A percentile compares a stretch with the other conserved stretches of the same genome.
phyloP scores from a whole-genome alignment of 169 alveolate genomes.

The Besnoitia besnoiti region DNA sequence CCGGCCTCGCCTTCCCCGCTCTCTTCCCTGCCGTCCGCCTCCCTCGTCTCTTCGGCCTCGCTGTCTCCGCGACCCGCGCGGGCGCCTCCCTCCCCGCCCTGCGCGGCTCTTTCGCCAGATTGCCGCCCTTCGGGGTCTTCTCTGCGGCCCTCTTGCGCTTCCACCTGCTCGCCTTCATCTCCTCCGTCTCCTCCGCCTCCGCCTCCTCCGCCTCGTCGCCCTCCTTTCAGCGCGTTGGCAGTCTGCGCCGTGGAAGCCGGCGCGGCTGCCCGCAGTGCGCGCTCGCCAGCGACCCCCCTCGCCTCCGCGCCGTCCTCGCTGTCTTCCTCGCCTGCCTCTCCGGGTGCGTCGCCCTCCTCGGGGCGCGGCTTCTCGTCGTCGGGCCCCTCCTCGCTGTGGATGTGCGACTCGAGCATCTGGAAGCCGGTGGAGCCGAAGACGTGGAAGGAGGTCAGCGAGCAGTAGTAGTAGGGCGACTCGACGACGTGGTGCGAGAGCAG shows the following conservation, averaged over 20 bases:
- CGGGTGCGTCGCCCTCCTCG: too few species aligned
- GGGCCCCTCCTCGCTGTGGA: slow-evolving; percentile 39
- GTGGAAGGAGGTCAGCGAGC: slow-evolving; percentile 81
- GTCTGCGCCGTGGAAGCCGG: too few species aligned
- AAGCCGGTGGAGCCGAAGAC: slow-evolving; percentile 86
- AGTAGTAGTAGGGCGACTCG: slow-evolving; percentile 81
- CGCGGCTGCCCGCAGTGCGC: too few species aligned
- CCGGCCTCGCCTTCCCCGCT: not conserved
- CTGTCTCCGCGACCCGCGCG: not conserved
- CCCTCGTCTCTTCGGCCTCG: not conserved
- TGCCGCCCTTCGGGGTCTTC: too few species aligned
- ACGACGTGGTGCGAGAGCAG: slow-evolving; percentile 80
- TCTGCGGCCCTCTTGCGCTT: too few species aligned
- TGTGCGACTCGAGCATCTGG: slow-evolving; percentile 72
- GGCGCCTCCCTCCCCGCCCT: not conserved
- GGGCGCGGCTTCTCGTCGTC: not conserved
- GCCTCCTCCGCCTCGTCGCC: not conserved
- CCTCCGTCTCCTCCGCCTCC: not conserved
- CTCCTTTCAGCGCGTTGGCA: too few species aligned
- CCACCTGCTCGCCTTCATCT: not conserved
- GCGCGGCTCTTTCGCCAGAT: not conserved
- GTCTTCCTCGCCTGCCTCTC: not conserved
- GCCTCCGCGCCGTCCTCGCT: not conserved
- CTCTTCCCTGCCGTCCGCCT: not conserved
- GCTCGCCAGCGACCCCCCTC: too few species aligned